phyloP scores from a whole-genome alignment of 1,284 basidiomycete genomes.

The Papiliotrema fonsecae region DNA sequence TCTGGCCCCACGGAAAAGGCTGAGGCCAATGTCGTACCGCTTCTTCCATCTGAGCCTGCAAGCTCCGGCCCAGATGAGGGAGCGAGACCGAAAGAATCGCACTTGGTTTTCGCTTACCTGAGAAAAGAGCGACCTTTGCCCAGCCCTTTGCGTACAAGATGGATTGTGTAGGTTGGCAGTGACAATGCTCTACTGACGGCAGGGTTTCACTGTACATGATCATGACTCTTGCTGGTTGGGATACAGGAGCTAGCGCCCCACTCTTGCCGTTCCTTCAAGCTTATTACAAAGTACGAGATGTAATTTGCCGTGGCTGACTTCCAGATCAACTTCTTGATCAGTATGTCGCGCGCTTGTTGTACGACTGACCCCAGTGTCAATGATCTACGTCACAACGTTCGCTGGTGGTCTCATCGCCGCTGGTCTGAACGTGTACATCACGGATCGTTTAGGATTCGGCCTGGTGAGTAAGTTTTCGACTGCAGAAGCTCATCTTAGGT shows the following conservation, averaged over 20 bases:
- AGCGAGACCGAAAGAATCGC: background rate
- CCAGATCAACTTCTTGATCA: background rate
- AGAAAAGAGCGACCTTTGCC: background rate
- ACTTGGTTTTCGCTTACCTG: background rate
- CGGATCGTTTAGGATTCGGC: background rate
- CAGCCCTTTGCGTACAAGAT: background rate
- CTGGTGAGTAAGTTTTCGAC: background rate
- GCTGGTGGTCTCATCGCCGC: background rate
- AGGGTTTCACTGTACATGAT: background rate
- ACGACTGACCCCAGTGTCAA: background rate
- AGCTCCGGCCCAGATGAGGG: too few species aligned
- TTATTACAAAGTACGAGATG: background rate
- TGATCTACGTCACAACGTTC: conserved; percentile 1
- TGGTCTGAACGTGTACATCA: background rate
- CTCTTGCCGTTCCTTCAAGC: background rate
- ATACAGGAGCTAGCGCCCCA: background rate
- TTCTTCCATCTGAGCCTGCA: too few species aligned
- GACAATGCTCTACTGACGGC: background rate
- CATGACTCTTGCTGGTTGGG: conserved; percentile 1
- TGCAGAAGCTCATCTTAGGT: background rate
- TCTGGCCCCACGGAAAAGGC: too few species aligned
- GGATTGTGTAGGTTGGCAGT: background rate
- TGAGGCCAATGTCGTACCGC: too few species aligned
- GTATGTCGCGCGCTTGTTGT: background rate
- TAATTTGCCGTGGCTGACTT: background rate